Conservation (phyloP, 306 rosid species). For the Oxytropis ochrocephala region DNA sequence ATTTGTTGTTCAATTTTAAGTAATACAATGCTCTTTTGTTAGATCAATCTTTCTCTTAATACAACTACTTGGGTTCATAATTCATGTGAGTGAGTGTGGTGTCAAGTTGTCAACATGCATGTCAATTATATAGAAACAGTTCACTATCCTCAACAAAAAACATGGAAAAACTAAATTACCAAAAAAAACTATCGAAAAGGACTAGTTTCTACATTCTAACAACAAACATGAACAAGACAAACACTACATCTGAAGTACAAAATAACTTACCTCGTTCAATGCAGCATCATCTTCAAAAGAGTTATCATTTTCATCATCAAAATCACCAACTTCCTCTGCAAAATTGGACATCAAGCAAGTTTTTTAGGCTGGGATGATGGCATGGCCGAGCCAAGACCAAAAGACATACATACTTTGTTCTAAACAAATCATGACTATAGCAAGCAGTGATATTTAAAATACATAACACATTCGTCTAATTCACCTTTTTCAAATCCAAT, state of each 20-base stretch:
- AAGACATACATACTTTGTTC: background rate
- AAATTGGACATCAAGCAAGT: slow-evolving; percentile 1
- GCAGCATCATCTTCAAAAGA: slow-evolving; percentile 26
- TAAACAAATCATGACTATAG: background rate
- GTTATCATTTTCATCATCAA: slow-evolving; percentile 28
- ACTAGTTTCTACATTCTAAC: background rate
- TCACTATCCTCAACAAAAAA: background rate
- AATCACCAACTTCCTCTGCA: slow-evolving; percentile 58
- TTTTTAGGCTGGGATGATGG: background rate
- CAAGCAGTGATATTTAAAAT: background rate
- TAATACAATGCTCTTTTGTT: too few relatives aligned
- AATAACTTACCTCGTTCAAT: slow-evolving; percentile 43
- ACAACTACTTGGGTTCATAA: too few relatives aligned
- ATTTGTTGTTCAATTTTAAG: too few relatives aligned
- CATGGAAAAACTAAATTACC: background rate
- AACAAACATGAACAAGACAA: background rate
- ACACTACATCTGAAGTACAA: background rate
- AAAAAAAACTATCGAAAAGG: background rate
- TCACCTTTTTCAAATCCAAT: slow-evolving; percentile 3
- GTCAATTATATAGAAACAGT: background rate
- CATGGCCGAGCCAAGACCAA: background rate
- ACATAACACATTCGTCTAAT: background rate
- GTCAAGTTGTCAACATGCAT: background rate
- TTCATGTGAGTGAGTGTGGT: background rate
- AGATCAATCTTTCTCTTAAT: too few relatives aligned